Percentiles rank a stretch among this genome's conserved stretches.
Conservation (phyloP, 208 protist species). For the Acanthamoeba sp. region DNA sequence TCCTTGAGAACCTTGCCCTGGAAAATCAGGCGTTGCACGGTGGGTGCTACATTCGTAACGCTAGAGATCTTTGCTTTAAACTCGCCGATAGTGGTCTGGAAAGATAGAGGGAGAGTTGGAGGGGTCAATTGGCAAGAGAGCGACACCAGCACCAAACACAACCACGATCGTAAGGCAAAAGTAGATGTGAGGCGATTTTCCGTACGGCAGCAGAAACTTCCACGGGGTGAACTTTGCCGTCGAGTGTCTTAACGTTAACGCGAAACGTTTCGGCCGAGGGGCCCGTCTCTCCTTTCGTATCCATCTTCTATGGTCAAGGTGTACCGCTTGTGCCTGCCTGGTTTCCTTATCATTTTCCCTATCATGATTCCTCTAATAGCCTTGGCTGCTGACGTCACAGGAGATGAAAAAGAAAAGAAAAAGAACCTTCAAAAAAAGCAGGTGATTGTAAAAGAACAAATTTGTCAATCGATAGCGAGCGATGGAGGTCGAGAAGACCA, state of each 20-base stretch:
- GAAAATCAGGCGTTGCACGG: constrained; percentile 47
- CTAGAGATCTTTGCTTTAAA: constrained; percentile 39
- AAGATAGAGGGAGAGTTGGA: background rate
- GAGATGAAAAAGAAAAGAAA: background rate
- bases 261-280: background rate
- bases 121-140: background rate
- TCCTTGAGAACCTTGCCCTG: constrained; percentile 73
- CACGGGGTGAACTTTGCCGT: constrained; percentile 41
- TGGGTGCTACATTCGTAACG: constrained; percentile 29
- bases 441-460: too few relatives aligned
- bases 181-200: background rate
- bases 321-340: too few relatives aligned
- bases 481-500: constrained; percentile 45
- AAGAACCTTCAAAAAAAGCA: background rate
- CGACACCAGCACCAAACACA: background rate
- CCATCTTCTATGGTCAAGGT: background rate
- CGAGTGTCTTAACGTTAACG: constrained; percentile 60
- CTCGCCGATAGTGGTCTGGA: constrained; percentile 39
- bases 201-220: constrained; percentile 7
- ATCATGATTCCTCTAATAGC: background rate
- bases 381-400: background rate
- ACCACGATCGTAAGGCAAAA: too few relatives aligned
- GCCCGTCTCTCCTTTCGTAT: constrained; percentile 1
- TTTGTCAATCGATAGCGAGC: background rate
- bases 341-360: background rate